A percentile compares a stretch with the other conserved stretches of the same genome.
These are phyloP conservation scores for Fusarium sp. DNA, from an alignment of 2,329 filamentous ascomycete genomes.

Conservation along the genomic window DNA sequence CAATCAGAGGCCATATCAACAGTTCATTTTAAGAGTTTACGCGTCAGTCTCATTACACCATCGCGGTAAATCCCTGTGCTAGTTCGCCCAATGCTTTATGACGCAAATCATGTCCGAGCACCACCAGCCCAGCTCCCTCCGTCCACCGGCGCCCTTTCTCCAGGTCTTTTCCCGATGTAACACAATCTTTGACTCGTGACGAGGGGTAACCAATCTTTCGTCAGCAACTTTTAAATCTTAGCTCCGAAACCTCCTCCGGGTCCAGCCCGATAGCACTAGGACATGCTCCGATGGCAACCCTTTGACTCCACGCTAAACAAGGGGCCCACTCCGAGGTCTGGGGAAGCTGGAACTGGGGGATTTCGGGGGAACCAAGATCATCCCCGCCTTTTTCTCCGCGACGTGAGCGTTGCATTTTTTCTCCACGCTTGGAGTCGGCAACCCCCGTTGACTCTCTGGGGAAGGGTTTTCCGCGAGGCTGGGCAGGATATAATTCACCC, in stretches of 20 bases:
- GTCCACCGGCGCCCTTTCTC: too few relatives aligned
- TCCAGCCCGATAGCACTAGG: constrained; percentile 5
- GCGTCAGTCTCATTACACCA: too few relatives aligned
- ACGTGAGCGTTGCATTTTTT: background rate
- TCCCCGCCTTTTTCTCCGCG: constrained; percentile 1
- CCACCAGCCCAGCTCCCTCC: too few relatives aligned
- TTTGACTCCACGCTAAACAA: background rate
- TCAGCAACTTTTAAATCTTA: background rate
- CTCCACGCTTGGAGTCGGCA: background rate
- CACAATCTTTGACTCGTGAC: background rate
- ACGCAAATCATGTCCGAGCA: too few relatives aligned
- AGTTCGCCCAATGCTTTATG: too few relatives aligned
- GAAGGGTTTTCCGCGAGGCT: too few relatives aligned
- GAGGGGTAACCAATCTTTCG: background rate
- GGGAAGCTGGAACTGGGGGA: background rate
- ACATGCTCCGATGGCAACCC: background rate
- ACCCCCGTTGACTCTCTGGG: background rate
- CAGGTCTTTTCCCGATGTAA: too few relatives aligned
- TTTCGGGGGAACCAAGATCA: background rate
- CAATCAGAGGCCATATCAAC: too few relatives aligned
- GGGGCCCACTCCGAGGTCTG: background rate
- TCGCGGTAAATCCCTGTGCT: too few relatives aligned
- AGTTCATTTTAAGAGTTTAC: too few relatives aligned
- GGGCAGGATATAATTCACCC: background rate
- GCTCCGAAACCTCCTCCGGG: background rate